Evolutionary conservation across 2,329 filamentous ascomycete genomes (phyloP), one percentile per base, ranked within the genome.

Genomic region (Drechslerella dactyloides): DNA sequence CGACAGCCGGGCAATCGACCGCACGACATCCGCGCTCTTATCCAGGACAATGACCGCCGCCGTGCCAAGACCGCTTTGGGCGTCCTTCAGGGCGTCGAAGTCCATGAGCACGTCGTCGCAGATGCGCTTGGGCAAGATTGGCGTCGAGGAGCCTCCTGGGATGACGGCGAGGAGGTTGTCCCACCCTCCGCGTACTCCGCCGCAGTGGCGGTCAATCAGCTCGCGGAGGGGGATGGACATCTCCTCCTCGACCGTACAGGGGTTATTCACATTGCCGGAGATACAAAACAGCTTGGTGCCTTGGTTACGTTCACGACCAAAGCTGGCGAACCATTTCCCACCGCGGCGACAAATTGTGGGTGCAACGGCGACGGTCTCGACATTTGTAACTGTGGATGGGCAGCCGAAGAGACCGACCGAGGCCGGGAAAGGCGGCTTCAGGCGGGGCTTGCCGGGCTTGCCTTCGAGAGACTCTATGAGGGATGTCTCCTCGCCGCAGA

Each of bases 41-140:
- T 99, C 94, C 90, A 99, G 96, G 80, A 99, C 94, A 78, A 99
- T 96, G 76, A 99, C 93, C 68, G 94, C 94, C 2, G 94, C 94
- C 5, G 94, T 99, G 76, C 94, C 94, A 13, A 99, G 89, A 86
- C 94, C 94, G 73, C 92, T 96, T 82, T 97, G 94, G 76, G 89
- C 93, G 82, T 99, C 94, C 86, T 99, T 99, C 77, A 99, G 87
- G 8, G 90, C 93, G 80, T 99, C 94, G 79, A 97, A 99, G 83
- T 99, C 94, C 94, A 99, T 99, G 62, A 99, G 82, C 81, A 97
- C 93, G 78, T 96, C 89, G 80, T 97, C 93, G 80, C 94, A 97
- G 75, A 96, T 82, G 75, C 81, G 82, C 84, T 93, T 96, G 76
- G 94, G 94, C 56, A 99, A 85, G 76, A 99, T 93, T 6, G 94